Conservation (phyloP, 2,329 filamentous ascomycete genomes). For the Biscogniauxia mediterranea region DNA sequence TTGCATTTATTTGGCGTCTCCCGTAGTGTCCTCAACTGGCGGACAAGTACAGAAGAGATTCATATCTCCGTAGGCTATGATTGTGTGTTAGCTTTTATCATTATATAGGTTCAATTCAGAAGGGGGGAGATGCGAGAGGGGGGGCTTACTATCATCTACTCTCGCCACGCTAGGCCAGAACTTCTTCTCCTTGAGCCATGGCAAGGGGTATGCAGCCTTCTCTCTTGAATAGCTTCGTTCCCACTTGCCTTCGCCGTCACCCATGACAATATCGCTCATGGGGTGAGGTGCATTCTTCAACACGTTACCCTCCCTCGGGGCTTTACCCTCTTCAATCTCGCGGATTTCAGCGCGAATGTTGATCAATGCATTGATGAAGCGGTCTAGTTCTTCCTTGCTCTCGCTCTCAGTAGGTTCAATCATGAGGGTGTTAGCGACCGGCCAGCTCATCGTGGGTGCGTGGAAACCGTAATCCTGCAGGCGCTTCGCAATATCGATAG, state of each 20-base stretch:
- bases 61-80: constrained; percentile 76
- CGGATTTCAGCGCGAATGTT: constrained; percentile 82
- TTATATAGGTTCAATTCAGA: neutral
- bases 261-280: constrained; percentile 72
- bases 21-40: constrained; percentile 67
- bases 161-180: constrained; percentile 91
- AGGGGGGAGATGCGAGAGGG: neutral
- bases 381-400: constrained; percentile 86
- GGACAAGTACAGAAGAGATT: constrained; percentile 96
- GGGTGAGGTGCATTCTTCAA: constrained; percentile 88
- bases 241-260: constrained; percentile 64
- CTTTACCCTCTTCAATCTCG: constrained; percentile 75
- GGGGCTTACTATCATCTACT: constrained; percentile 76
- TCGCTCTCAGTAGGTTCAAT: constrained; percentile 96
- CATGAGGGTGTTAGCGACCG: constrained; percentile 93
- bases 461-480: constrained; percentile 98
- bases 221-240: constrained; percentile 77
- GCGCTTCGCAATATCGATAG: constrained; percentile 93
- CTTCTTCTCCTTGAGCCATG: constrained; percentile 88
- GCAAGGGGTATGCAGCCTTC: constrained; percentile 81
- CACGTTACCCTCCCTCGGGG: constrained; percentile 74
- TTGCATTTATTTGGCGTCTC: constrained; percentile 7
- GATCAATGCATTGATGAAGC: constrained; percentile 88
- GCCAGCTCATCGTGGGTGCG: constrained; percentile 95
- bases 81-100: neutral